Base-by-base conservation (phyloP, 192 early-diverging fungal genomes). In the Phlyctochytrium planicorne region DNA sequence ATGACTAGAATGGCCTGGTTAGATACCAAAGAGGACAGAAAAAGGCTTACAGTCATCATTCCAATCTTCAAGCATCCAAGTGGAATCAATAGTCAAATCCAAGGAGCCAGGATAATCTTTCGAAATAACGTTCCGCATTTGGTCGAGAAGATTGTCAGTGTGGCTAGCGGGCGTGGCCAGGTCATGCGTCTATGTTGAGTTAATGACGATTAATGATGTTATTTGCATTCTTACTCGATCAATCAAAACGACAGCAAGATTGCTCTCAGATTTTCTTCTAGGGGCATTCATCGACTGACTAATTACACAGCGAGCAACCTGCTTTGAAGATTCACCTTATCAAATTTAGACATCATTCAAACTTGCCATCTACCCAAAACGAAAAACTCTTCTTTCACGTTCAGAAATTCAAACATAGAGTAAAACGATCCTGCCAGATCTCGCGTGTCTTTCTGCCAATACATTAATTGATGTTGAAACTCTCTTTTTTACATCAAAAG, bases 351-450 rank as follows among this genome's bases (percentile, higher is more conserved):
- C 23, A 31, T 24, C 30, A 62, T 31, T 29, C 33, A 31, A 29
- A 6, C 20, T 47, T 6, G 6, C 6, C 40, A 47, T 20, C 20
- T 47, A 61, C 65, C 67, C 25, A 50, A 24, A 17, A 32, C 68
- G 62, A 69, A 69, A 24, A 69, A 33, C 53, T 69, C 68, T 33
- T 69, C 68, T 36, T 63, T 62, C 2, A 55, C 27, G 12, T 30
- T 10, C 12, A 69, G 40, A 24, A 52, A 24, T 12, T 69, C 68
- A 2, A 69, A 50, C 20, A 69, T 29, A 24, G 68, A 52, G 32
- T 6, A 47, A 24, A 69, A 40, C 23, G 68, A n/a, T 3, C 33
- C 24, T 2, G 68, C 36, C 0, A 63, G 47, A 32, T 63, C 52
- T 16, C 68, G 59, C 23, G 68, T 69, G 59, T 60, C 56, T 33